Conservation (phyloP, 2,329 filamentous ascomycete genomes). For the Fusarium sulawesiense region DNA sequence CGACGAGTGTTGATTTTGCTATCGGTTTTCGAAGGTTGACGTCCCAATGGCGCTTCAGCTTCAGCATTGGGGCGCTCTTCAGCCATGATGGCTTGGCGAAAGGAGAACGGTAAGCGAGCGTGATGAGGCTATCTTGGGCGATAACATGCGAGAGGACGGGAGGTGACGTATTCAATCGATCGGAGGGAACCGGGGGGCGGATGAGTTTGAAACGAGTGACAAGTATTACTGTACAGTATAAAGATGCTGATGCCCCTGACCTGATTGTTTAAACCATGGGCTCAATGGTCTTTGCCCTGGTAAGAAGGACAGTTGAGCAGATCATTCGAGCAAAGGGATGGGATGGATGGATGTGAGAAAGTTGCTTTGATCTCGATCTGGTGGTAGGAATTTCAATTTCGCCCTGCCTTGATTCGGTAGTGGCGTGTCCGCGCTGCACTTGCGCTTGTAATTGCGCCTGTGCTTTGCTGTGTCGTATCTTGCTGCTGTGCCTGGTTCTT, state of each 20-base stretch:
- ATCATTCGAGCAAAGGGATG: slow-evolving; percentile 22
- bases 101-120: slow-evolving; percentile 32
- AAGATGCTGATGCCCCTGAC: slow-evolving; percentile 8
- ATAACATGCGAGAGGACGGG: slow-evolving; percentile 21
- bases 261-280: slow-evolving; percentile 23
- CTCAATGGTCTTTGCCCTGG: slow-evolving; percentile 18
- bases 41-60: slow-evolving; percentile 24
- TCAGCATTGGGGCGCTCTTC: slow-evolving; percentile 29
- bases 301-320: slow-evolving; percentile 4
- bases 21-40: slow-evolving; percentile 13
- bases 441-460: background rate
- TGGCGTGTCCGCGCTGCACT: slow-evolving; percentile 12
- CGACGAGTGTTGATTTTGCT: slow-evolving; percentile 18
- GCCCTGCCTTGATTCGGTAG: slow-evolving; percentile 32
- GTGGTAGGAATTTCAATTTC: slow-evolving; percentile 31
- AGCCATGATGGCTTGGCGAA: slow-evolving; percentile 30
- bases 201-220: slow-evolving; percentile 34
- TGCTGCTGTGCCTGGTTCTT: background rate
- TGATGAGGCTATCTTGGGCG: slow-evolving; percentile 25
- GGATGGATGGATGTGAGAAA: slow-evolving; percentile 1
- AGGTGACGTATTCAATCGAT: slow-evolving; percentile 15
- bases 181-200: background rate
- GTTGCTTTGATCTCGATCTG: slow-evolving; percentile 32
- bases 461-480: background rate
- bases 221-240: background rate